Evolutionary conservation across 192 early-diverging fungal species (phyloP).

Genomic region (Backusella morwellensis): DNA sequence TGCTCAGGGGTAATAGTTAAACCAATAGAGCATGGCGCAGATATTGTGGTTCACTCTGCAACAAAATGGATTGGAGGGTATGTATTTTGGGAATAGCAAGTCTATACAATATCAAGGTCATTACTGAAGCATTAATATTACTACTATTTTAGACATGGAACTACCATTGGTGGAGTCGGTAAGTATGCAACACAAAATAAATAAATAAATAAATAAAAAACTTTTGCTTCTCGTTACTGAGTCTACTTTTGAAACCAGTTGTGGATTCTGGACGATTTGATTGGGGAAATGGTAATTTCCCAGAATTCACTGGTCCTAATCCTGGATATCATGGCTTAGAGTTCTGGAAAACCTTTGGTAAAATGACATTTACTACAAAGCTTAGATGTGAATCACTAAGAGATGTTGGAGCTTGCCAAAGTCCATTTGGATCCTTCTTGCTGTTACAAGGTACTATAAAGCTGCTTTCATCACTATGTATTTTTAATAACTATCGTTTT

Average conservation of each 20-base stretch:
- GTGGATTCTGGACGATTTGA: slow-evolving; percentile 85
- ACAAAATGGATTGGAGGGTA: slow-evolving; percentile 87
- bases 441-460: slow-evolving; percentile 61
- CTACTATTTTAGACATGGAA: slow-evolving; percentile 73
- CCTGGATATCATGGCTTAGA: slow-evolving; percentile 84
- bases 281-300: slow-evolving; percentile 90
- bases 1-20: slow-evolving; percentile 25
- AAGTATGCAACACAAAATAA: slow-evolving; percentile 4
- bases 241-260: slow-evolving; percentile 31
- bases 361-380: slow-evolving; percentile 74
- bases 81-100: neutral
- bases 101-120: neutral
- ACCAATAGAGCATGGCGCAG: slow-evolving; percentile 92
- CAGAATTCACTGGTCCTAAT: slow-evolving; percentile 80
- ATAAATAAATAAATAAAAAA: neutral
- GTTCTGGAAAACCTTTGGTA: slow-evolving; percentile 88
- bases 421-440: slow-evolving; percentile 79
- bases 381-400: slow-evolving; percentile 81
- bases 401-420: slow-evolving; percentile 82
- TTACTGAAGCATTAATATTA: slow-evolving; percentile 26
- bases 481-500: neutral
- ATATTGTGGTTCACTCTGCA: slow-evolving; percentile 90
- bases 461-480: neutral
- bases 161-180: slow-evolving; percentile 85
- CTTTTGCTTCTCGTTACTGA: neutral